Conservation (phyloP, 2,329 filamentous ascomycete genomes). For the Amphichorda felina region DNA sequence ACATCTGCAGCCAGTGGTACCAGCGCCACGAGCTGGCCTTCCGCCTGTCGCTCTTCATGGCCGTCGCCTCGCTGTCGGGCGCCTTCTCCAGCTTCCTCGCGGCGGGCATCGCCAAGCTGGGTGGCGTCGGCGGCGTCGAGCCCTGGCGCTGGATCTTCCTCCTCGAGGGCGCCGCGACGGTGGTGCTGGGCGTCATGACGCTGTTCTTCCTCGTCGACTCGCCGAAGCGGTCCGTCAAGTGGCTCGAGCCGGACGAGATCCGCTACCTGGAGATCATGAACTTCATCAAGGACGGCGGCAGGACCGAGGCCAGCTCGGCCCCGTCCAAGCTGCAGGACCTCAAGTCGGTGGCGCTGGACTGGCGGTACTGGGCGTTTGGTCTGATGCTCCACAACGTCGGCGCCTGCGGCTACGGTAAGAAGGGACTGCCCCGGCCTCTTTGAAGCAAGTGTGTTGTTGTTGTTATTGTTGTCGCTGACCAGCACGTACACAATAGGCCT, state of each 20-base stretch:
- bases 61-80: slow-evolving; percentile 21
- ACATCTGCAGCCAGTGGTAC: slow-evolving; percentile 18
- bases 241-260: slow-evolving; percentile 25
- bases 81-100: slow-evolving; percentile 34
- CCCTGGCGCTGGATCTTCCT: slow-evolving; percentile 43
- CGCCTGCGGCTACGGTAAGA: slow-evolving; percentile 3
- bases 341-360: slow-evolving; percentile 7
- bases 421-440: background rate
- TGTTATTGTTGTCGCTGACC: background rate
- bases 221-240: slow-evolving; percentile 18
- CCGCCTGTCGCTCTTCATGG: slow-evolving; percentile 21
- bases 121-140: slow-evolving; percentile 25
- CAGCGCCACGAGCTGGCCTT: slow-evolving; percentile 14
- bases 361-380: slow-evolving; percentile 8
- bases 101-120: slow-evolving; percentile 29
- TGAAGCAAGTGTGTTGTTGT: background rate
- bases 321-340: slow-evolving; percentile 7
- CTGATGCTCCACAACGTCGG: slow-evolving; percentile 3
- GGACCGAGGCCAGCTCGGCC: slow-evolving; percentile 5
- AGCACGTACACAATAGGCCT: slow-evolving; percentile 11
- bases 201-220: slow-evolving; percentile 34
- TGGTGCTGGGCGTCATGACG: slow-evolving; percentile 22
- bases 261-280: slow-evolving; percentile 26
- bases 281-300: slow-evolving; percentile 17
- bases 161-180: slow-evolving; percentile 32